Base-by-base conservation (phyloP, 148 eudicot genomes). In the Mesembryanthemum crystallinum region DNA sequence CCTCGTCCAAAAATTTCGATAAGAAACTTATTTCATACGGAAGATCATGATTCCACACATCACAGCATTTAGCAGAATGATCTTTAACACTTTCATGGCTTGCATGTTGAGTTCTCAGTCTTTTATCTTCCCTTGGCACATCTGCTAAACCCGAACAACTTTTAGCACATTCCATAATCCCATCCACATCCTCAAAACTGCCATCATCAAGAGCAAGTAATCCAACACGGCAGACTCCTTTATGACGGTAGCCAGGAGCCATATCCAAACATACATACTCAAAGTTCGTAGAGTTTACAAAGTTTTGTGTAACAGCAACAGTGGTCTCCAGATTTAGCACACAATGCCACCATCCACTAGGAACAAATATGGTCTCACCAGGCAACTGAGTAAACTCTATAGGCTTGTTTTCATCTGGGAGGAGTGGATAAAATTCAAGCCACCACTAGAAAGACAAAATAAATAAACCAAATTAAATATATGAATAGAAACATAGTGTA, bases 281-380 rank as follows among this genome's bases (percentile, higher is more conserved):
- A 80, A 95, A 92, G 71, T 95, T 95, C 77, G 79, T 85, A 64
- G 94, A 86, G 75, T 92, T 95, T 13, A 85, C 98, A 85, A 89
- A 95, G 79, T 95, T 95, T 78, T 95, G 98, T 23, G 98, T 95
- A 66, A 95, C 98, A 37, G 98, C 98, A 67, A 95, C 73, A 43
- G 91, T 86, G 29, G 87, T 87, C 78, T 95, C 98, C 82, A 95
- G 81, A 77, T 92, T 95, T 73, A 95, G 79, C 73, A 95, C 97
- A 81, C 98, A 95, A 80, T 95, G 98, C 98, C 98, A 95, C 98
- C 98, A 92, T 68, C 98, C 98, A 83, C 91, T 95, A 45, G 98
- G 98, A 63, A 95, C 97, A 85, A 79, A 92, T 77, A 95, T 90
- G 25, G 98, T 95, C 87, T 95, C 98, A 8, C 98, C 97, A 25